phyloP scores from a whole-genome alignment of 176 grass and related monocot species.

The Pharus latifolius region DNA sequence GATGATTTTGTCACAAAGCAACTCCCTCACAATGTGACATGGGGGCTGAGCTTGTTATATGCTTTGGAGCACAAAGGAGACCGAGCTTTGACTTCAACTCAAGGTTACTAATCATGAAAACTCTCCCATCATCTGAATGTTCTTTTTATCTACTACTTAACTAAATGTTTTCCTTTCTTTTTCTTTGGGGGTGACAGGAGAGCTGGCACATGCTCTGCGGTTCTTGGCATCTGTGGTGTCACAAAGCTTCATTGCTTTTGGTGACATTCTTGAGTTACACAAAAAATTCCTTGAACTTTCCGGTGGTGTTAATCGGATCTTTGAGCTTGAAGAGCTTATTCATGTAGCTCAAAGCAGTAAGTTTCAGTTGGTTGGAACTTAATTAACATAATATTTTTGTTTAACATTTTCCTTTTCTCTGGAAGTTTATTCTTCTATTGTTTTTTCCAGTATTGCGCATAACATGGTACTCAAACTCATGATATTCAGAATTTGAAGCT shows the following conservation, averaged over 20 bases:
- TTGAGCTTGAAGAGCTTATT: slow-evolving; percentile 85
- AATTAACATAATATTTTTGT: neutral
- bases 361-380: slow-evolving; percentile 10
- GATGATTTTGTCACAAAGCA: slow-evolving; percentile 99
- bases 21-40: slow-evolving; percentile 97
- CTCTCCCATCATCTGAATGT: neutral
- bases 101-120: slow-evolving; percentile 47
- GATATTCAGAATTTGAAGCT: neutral
- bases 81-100: slow-evolving; percentile 79
- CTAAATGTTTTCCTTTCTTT: slow-evolving; percentile 1
- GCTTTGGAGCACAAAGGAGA: slow-evolving; percentile 97
- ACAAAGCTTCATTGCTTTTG: slow-evolving; percentile 96
- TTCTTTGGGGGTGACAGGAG: slow-evolving; percentile 63
- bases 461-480: neutral
- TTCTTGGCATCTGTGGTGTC: slow-evolving; percentile 97
- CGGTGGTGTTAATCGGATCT: slow-evolving; percentile 90
- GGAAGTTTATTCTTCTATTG: neutral
- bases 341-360: slow-evolving; percentile 70
- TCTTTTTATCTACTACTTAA: slow-evolving; percentile 3
- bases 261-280: slow-evolving; percentile 93
- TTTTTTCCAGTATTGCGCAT: neutral
- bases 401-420: neutral
- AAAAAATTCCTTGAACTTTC: slow-evolving; percentile 96
- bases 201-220: slow-evolving; percentile 85
- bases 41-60: slow-evolving; percentile 95